Evolutionary conservation across 805 yeast genomes (phyloP).

Genomic region (Teunomyces lycoperdinae): DNA sequence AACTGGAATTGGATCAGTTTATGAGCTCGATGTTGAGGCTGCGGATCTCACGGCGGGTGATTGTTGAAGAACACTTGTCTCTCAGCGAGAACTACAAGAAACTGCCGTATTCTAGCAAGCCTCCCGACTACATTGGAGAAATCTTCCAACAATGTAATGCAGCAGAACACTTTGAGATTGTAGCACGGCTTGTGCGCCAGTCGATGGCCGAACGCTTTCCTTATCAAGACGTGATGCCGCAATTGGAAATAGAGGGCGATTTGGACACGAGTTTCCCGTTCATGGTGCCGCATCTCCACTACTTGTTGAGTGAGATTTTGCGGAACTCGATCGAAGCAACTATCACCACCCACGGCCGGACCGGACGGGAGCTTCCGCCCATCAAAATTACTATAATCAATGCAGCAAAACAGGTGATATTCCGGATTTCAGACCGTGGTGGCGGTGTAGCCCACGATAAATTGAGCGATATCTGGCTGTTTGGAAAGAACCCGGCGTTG

Average conservation of each 20-base stretch:
- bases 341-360: conserved; percentile 40
- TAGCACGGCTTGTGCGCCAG: conserved; percentile 48
- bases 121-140: conserved; percentile 66
- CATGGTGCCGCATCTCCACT: conserved; percentile 81
- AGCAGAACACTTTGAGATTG: conserved; percentile 56
- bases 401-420: conserved; percentile 62
- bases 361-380: conserved; percentile 54
- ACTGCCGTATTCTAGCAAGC: conserved; percentile 46
- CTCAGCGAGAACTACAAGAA: conserved; percentile 61
- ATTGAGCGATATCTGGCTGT: conserved; percentile 76
- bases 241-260: conserved; percentile 73
- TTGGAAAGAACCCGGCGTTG: conserved; percentile 65
- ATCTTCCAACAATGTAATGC: conserved; percentile 81
- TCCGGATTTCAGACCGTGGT: conserved; percentile 84
- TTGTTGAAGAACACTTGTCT: conserved; percentile 87
- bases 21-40: conserved; percentile 78
- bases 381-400: conserved; percentile 73
- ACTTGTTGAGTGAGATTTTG: conserved; percentile 81
- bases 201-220: conserved; percentile 56
- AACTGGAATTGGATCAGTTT: conserved; percentile 62
- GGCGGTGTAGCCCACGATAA: conserved; percentile 74
- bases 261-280: conserved; percentile 69
- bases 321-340: conserved; percentile 86
- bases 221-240: conserved; percentile 59
- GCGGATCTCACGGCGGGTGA: conserved; percentile 83